phyloP scores from a whole-genome alignment of 768 basidiomycete species.

The Boletus vermiculosoides region DNA sequence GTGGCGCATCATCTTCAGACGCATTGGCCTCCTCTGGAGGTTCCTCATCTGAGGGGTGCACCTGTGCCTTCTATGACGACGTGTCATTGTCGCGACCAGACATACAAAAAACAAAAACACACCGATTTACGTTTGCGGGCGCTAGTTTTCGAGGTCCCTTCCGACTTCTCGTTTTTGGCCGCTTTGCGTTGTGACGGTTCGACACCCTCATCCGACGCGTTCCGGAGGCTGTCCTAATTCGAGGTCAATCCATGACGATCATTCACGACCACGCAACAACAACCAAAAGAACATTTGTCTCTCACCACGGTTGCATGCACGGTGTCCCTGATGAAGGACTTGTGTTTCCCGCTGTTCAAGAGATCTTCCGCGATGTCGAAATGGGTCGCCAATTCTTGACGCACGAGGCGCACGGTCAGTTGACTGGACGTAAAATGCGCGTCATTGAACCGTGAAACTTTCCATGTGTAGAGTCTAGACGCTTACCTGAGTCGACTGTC shows the following conservation, averaged over 20 bases:
- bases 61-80: background rate
- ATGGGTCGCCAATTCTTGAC: constrained; percentile 47
- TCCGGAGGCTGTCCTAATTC: constrained; percentile 10
- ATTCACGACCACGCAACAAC: background rate
- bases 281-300: background rate
- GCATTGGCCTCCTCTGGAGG: background rate
- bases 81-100: background rate
- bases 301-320: constrained; percentile 19
- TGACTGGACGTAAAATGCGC: constrained; percentile 15
- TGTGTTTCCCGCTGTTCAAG: constrained; percentile 46
- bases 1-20: constrained; percentile 2
- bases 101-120: background rate
- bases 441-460: background rate
- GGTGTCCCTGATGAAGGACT: constrained; percentile 41
- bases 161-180: constrained; percentile 12
- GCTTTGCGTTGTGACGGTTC: background rate
- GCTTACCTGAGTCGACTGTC: constrained; percentile 22
- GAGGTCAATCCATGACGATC: background rate
- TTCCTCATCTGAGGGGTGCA: background rate
- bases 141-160: background rate
- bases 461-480: background rate
- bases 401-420: constrained; percentile 50
- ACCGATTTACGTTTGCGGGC: constrained; percentile 17
- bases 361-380: constrained; percentile 44
- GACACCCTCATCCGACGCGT: constrained; percentile 1